Percentiles rank a stretch among this genome's conserved stretches.
phyloP scores from a whole-genome alignment of 257 asterid genomes.

The Sherardia arvensis region DNA sequence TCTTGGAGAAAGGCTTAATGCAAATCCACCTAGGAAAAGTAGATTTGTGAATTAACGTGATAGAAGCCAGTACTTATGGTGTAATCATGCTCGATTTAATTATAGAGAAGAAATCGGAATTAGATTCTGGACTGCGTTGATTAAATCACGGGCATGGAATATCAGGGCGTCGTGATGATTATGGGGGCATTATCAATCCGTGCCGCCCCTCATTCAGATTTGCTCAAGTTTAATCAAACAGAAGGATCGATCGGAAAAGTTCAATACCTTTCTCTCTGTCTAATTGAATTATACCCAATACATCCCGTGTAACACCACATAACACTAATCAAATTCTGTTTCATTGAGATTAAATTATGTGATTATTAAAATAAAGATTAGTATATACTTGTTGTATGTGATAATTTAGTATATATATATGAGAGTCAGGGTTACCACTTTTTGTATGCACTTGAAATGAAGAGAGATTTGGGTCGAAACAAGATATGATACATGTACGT shows the following conservation, averaged over 20 bases:
- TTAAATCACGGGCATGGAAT: neutral
- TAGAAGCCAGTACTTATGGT: neutral
- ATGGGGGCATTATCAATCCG: neutral
- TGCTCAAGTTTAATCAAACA: neutral
- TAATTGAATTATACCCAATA: too few species aligned
- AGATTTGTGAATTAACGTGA: neutral
- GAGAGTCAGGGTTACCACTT: too few species aligned
- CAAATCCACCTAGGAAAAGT: neutral
- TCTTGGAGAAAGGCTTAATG: neutral
- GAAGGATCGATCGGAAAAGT: neutral
- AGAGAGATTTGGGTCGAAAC: too few species aligned
- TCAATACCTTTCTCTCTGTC: neutral
- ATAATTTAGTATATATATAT: too few species aligned
- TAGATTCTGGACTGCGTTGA: neutral
- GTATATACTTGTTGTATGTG: too few species aligned
- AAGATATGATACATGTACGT: too few species aligned
- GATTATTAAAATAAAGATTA: too few species aligned
- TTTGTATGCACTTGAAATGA: too few species aligned
- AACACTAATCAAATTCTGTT: too few species aligned
- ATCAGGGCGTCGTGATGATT: neutral
- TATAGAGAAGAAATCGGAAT: neutral
- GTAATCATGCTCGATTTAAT: neutral
- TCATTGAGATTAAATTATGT: too few species aligned
- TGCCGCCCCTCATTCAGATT: neutral
- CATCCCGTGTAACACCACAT: too few species aligned